Percentiles rank a stretch among this genome's conserved stretches.
phyloP scores from a whole-genome alignment of 805 yeast species.

The Torulaspora quercuum region DNA sequence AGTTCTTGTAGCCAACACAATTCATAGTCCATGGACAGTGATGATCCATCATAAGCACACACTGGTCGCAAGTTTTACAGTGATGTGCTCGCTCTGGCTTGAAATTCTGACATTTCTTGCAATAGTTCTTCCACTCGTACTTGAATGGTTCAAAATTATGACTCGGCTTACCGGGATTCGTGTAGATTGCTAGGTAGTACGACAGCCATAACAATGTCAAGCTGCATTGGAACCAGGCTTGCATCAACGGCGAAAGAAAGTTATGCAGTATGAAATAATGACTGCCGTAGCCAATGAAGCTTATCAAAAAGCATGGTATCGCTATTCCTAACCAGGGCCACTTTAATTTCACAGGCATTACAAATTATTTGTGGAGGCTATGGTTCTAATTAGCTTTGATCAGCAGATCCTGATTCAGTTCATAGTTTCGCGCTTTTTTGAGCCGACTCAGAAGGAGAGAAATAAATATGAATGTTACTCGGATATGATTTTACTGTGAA shows the following conservation, averaged over 20 bases:
- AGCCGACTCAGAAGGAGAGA: no score
- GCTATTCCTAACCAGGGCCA: conserved; percentile 52
- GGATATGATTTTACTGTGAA: no score
- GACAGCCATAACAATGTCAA: conserved; percentile 67
- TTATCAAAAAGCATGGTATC: conserved; percentile 62
- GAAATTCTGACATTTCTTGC: conserved; percentile 64
- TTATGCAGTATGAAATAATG: conserved; percentile 53
- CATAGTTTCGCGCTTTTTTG: no score
- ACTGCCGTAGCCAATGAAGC: conserved; percentile 57
- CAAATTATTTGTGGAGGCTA: no score
- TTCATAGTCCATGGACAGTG: conserved; percentile 93
- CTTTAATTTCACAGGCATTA: conserved; percentile 42
- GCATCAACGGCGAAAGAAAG: conserved; percentile 40
- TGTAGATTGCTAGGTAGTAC: conserved; percentile 63
- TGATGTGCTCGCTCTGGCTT: conserved; percentile 88
- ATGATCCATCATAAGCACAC: conserved; percentile 90
- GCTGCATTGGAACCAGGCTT: conserved; percentile 46
- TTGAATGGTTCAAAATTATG: conserved; percentile 40
- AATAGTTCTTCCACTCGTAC: conserved; percentile 58
- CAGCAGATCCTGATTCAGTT: no score
- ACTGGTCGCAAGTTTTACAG: conserved; percentile 67
- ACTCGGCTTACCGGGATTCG: conserved; percentile 69
- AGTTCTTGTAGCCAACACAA: conserved; percentile 77
- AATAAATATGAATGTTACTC: no score
- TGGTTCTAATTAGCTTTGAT: no score